Conservation (phyloP, 2,329 filamentous ascomycete species). For the Calonectria naviculata region DNA sequence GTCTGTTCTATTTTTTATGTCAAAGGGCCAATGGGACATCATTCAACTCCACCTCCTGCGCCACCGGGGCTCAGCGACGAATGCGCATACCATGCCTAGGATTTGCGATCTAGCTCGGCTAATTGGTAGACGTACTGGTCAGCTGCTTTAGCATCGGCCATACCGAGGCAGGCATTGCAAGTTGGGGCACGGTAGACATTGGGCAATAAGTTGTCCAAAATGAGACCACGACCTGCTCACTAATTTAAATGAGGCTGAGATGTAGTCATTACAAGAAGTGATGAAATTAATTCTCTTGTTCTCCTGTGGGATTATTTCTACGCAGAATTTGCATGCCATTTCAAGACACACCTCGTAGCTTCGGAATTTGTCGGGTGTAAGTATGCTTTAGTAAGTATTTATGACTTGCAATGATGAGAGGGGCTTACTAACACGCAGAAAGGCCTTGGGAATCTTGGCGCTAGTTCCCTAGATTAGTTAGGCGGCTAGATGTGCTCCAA, state of each 20-base stretch:
- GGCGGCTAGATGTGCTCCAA: slow-evolving; percentile 29
- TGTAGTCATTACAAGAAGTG: slow-evolving; percentile 33
- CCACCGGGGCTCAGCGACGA: slow-evolving; percentile 61
- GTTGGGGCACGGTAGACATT: slow-evolving; percentile 26
- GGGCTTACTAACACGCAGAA: slow-evolving; percentile 20
- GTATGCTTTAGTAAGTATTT: rapidly evolving
- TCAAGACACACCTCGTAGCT: slow-evolving; percentile 55
- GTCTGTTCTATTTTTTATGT: slow-evolving; percentile 16
- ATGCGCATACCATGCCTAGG: slow-evolving; percentile 61
- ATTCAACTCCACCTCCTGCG: slow-evolving; percentile 20
- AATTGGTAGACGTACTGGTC: slow-evolving; percentile 53
- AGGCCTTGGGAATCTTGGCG: slow-evolving; percentile 32
- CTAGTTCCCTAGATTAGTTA: slow-evolving; percentile 34
- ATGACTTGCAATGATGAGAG: background rate
- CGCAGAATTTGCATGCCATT: slow-evolving; percentile 58
- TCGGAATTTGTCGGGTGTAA: slow-evolving; percentile 57
- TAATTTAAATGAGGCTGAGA: slow-evolving; percentile 31
- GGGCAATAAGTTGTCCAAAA: slow-evolving; percentile 27
- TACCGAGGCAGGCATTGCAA: slow-evolving; percentile 33
- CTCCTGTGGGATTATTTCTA: slow-evolving; percentile 58
- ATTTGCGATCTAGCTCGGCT: slow-evolving; percentile 60
- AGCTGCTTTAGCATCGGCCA: slow-evolving; percentile 46
- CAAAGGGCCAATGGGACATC: background rate
- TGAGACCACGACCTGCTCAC: slow-evolving; percentile 33
- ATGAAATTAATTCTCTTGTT: slow-evolving; percentile 27